Evolutionary conservation across 305 asterid genomes (phyloP).

Genomic region (Fraxinus velutina): DNA sequence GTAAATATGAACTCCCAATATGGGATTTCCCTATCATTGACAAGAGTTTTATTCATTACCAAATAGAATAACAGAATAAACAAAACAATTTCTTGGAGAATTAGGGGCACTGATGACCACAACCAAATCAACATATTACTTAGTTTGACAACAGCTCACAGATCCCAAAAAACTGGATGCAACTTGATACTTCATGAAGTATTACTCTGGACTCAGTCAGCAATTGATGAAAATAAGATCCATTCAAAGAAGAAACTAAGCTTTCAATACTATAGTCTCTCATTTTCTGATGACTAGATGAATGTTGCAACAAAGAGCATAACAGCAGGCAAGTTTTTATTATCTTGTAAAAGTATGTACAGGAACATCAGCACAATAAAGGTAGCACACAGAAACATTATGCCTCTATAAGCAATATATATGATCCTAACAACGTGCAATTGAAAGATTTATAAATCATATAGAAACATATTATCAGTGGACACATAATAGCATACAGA

Average conservation of each 20-base stretch:
- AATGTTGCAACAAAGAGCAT: constrained; percentile 5
- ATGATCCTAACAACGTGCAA: constrained; percentile 6
- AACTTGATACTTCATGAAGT: constrained; percentile 12
- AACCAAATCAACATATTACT: neutral
- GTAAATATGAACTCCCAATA: constrained; percentile 86
- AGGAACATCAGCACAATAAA: neutral
- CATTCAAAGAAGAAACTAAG: neutral
- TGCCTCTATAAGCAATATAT: neutral
- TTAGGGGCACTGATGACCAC: constrained; percentile 4
- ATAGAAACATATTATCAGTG: neutral
- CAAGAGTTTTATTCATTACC: constrained; percentile 3
- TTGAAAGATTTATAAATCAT: neutral
- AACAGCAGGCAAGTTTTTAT: neutral
- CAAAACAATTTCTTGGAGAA: neutral
- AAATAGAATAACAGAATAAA: neutral
- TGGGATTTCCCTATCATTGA: constrained; percentile 79
- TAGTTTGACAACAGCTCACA: neutral
- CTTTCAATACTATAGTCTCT: neutral
- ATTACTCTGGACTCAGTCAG: constrained; percentile 13
- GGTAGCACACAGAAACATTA: neutral
- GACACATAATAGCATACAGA: neutral
- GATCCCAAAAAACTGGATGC: neutral
- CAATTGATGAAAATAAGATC: constrained; percentile 2
- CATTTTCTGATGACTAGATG: constrained; percentile 11
- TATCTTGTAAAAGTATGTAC: neutral